These are phyloP conservation scores for Aegilops longissima DNA, from an alignment of 176 grass and related monocot genomes.

Conservation along the genomic window DNA sequence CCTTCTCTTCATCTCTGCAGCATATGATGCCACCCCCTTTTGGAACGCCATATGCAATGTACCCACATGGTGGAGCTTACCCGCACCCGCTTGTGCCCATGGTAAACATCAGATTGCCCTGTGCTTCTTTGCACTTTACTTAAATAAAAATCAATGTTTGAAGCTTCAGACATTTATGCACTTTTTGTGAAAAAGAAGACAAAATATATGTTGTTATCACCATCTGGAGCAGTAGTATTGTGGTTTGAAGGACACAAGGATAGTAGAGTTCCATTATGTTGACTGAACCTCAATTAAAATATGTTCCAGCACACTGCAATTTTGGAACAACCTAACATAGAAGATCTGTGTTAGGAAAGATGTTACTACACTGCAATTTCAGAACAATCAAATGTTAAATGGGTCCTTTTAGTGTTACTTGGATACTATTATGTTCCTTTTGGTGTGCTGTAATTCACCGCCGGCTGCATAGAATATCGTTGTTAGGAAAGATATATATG, in stretches of 20 bases:
- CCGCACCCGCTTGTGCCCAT: slow-evolving; percentile 59
- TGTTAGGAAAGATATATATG: too few species aligned
- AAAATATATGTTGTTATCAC: background rate
- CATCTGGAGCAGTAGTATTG: background rate
- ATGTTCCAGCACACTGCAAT: background rate
- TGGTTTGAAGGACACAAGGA: background rate
- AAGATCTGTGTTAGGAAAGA: too few species aligned
- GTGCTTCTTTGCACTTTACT: slow-evolving; percentile 15
- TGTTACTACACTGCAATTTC: too few species aligned
- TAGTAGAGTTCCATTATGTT: background rate
- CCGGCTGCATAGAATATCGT: too few species aligned
- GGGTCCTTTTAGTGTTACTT: background rate
- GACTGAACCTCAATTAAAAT: background rate
- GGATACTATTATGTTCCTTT: too few species aligned
- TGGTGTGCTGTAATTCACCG: too few species aligned
- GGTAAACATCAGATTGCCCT: slow-evolving; percentile 42
- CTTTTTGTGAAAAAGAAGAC: background rate
- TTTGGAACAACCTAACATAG: background rate
- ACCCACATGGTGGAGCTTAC: slow-evolving; percentile 73
- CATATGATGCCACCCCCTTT: slow-evolving; percentile 73
- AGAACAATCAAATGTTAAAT: background rate
- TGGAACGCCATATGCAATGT: slow-evolving; percentile 77
- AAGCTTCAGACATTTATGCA: background rate
- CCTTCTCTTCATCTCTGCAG: slow-evolving; percentile 35
- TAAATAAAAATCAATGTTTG: background rate